Base-by-base conservation (phyloP, 116 monocot genomes). In the Thalassia testudinum region DNA sequence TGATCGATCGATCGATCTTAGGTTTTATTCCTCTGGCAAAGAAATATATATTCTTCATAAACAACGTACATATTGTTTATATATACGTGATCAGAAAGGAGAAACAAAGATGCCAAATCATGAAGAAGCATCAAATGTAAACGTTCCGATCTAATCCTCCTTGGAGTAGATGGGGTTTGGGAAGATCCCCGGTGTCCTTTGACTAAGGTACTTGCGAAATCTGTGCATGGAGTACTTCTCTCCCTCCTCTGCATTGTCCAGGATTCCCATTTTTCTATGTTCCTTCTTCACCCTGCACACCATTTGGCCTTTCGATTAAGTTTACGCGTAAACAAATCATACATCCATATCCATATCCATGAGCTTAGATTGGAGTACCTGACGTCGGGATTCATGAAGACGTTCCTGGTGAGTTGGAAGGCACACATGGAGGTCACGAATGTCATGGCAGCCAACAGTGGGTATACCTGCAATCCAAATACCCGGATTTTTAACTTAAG, bases 201-300 rank as follows among this genome's bases (percentile, higher is more conserved):
- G 43, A 37, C 67, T 69, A 57, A 86, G 81, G 53, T 72, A 75
- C 60, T 64, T 70, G 47, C 86, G 72, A 43, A 86, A 65, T 26
- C 74, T 22, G 52, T 86, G 86, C 27, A 70, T 73, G 57, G 65
- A 66, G 72, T 86, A 86, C 53, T 50, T 75, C 47, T 72, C 52
- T 1, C 86, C 86, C 65, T 86, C 81, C 43, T 86, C 78, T 14
- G 59, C 70, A 29, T 86, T 86, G 20, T 81, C 78, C 13, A 66
- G 64, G 21, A 86, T 60, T 0, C 78, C 72, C 5, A 69, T 72
- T 38, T 53, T 57, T 1, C 81, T 64, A 21, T 78, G 53, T 0
- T 43, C 53, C 56, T 86, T 86, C 43, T 81, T 86, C 49, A 86
- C 67, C 53, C 86, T 86, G 66, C 24, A 66, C 19, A 4, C 30